Percentiles rank a stretch among this genome's conserved stretches.
These are phyloP conservation scores for Aspergillus diversus DNA, from an alignment of 495 filamentous ascomycete genomes.

Conservation along the genomic window DNA sequence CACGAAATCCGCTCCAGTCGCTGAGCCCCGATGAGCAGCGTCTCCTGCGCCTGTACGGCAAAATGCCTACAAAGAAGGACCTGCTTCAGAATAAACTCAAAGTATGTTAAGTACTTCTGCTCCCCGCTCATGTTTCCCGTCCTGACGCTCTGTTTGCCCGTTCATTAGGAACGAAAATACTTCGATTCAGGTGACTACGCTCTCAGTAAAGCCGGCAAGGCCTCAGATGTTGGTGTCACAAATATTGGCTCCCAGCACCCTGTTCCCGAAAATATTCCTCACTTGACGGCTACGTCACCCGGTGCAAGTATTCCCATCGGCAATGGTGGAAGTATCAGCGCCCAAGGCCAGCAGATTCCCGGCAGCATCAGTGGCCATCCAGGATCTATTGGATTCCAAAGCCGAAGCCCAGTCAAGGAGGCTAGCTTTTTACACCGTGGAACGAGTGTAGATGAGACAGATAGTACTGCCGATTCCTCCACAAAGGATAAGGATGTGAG, in stretches of 20 bases:
- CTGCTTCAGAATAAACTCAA: constrained; percentile 96
- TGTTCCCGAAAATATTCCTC: constrained; percentile 93
- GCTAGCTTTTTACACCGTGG: constrained; percentile 78
- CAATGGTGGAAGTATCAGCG: constrained; percentile 49
- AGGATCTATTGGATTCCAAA: constrained; percentile 55
- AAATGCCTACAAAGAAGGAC: constrained; percentile 93
- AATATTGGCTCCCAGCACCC: constrained; percentile 93
- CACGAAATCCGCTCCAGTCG: constrained; percentile 58
- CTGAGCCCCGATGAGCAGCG: constrained; percentile 91
- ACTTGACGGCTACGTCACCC: constrained; percentile 78
- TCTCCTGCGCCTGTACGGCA: constrained; percentile 94
- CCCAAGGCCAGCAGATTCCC: constrained; percentile 46
- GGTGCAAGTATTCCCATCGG: constrained; percentile 49
- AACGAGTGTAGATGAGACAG: constrained; percentile 71
- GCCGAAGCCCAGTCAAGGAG: constrained; percentile 85
- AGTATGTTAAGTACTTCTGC: constrained; percentile 40
- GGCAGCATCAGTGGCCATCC: constrained; percentile 51
- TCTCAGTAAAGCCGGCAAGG: constrained; percentile 97
- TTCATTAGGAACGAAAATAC: constrained; percentile 89
- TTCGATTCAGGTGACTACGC: constrained; percentile 98
- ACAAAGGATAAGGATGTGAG: constrained; percentile 42
- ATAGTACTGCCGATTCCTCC: constrained; percentile 37
- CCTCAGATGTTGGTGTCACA: constrained; percentile 89
- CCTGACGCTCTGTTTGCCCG: constrained; percentile 12
- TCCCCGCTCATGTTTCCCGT: constrained; percentile 4